Conservation (phyloP, 2,329 filamentous ascomycete genomes). For the Onygenales sp. region DNA sequence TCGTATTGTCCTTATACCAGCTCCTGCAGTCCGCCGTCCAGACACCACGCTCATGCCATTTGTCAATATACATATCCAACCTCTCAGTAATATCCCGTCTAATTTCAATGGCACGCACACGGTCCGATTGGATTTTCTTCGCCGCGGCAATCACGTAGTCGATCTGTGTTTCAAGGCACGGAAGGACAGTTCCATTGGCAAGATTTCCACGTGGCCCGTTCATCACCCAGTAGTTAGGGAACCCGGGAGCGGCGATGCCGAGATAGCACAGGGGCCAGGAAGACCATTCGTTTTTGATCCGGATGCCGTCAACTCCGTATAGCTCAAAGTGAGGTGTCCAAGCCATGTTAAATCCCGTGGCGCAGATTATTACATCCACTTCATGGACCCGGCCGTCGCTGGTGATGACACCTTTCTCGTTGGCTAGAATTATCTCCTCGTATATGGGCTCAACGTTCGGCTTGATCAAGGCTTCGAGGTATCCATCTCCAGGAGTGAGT, state of each 20-base stretch:
- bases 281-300: conserved; percentile 16
- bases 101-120: not conserved
- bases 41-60: not conserved
- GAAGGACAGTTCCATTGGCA: not conserved
- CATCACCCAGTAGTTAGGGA: conserved; percentile 23
- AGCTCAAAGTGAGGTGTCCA: conserved; percentile 27
- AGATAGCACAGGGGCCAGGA: conserved; percentile 17
- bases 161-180: not conserved
- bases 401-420: conserved; percentile 13
- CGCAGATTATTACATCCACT: conserved; percentile 26
- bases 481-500: conserved; percentile 20
- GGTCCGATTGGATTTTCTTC: not conserved
- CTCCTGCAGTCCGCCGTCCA: not conserved
- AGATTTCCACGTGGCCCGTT: not conserved
- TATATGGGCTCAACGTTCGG: conserved; percentile 16
- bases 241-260: conserved; percentile 11
- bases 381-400: conserved; percentile 12
- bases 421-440: conserved; percentile 16
- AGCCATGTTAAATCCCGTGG: conserved; percentile 33
- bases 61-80: not conserved
- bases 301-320: conserved; percentile 18
- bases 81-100: not conserved
- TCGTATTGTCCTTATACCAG: not conserved
- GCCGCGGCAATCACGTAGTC: not conserved
- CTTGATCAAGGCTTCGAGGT: conserved; percentile 18